phyloP scores from a whole-genome alignment of 2,329 filamentous ascomycete species.

The Aspergillus ibericus region DNA sequence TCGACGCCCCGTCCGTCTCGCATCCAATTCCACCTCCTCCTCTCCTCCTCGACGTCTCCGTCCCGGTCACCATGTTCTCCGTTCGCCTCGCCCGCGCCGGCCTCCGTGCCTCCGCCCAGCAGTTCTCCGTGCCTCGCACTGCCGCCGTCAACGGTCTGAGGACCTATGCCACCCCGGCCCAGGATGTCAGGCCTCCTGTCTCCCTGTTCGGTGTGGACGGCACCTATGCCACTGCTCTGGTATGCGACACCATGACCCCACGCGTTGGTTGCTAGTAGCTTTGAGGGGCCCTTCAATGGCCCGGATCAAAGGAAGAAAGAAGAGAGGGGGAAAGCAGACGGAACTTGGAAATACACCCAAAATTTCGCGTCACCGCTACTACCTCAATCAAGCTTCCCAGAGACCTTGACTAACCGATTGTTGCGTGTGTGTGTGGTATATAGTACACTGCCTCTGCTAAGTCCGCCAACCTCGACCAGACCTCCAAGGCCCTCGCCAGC shows the following conservation, averaged over 20 bases:
- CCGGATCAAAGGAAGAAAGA: neutral
- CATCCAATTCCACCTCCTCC: constrained; percentile 23
- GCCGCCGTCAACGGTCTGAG: constrained; percentile 55
- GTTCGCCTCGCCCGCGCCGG: constrained; percentile 57
- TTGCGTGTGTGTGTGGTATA: neutral
- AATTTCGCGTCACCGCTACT: neutral
- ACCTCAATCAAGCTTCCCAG: neutral
- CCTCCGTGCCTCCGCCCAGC: constrained; percentile 55
- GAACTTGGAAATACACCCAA: neutral
- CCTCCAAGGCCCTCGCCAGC: constrained; percentile 73
- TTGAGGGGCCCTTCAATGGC: neutral
- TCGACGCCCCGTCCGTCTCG: constrained; percentile 28
- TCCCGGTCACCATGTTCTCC: constrained; percentile 52
- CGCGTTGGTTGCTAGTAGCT: neutral
- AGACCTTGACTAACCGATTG: constrained; percentile 10
- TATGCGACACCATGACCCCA: constrained; percentile 55
- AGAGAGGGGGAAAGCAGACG: neutral
- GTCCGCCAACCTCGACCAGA: constrained; percentile 78
- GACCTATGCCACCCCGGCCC: constrained; percentile 70
- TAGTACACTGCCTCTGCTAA: constrained; percentile 97
- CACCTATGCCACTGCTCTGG: constrained; percentile 97
- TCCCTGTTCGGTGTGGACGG: constrained; percentile 94
- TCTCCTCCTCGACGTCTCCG: constrained; percentile 23
- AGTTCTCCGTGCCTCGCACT: constrained; percentile 43
- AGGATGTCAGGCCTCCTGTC: constrained; percentile 78